Evolutionary conservation across 2,329 filamentous ascomycete genomes (phyloP).

Genomic region (Sclerotinia subarctica): DNA sequence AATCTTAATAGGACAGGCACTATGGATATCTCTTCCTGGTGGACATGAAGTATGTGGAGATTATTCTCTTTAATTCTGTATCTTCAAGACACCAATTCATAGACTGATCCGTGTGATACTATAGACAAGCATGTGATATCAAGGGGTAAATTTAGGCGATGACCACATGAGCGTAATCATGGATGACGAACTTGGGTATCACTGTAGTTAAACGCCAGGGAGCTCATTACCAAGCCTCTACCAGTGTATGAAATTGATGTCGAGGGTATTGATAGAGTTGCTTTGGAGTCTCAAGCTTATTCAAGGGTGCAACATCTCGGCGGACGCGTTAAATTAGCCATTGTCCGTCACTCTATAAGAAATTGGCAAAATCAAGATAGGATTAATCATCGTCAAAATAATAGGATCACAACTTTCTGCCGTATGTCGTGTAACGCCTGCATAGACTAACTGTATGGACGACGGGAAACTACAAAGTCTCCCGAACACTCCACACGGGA

Average conservation of each 20-base stretch:
- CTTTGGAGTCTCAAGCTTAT: no score
- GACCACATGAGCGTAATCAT: background rate
- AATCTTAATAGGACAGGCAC: background rate
- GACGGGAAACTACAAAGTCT: background rate
- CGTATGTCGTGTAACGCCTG: background rate
- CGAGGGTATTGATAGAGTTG: background rate
- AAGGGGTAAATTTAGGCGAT: background rate
- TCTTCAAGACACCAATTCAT: background rate
- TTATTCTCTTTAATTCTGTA: fast-evolving
- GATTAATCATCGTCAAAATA: background rate
- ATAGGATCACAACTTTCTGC: background rate
- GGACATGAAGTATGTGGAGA: background rate
- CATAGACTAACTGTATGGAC: background rate
- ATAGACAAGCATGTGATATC: background rate
- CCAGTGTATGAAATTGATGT: background rate
- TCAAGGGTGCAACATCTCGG: no score
- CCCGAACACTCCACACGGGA: background rate
- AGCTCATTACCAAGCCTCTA: background rate
- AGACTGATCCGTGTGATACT: background rate
- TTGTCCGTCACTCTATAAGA: background rate
- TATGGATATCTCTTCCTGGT: no score
- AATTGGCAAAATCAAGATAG: background rate
- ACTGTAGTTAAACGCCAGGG: background rate
- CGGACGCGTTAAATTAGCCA: background rate
- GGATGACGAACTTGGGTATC: background rate